Evolutionary conservation across 768 basidiomycete species (phyloP), one percentile per base, ranked within the genome.

Genomic region (Glaciozyma martinii): DNA sequence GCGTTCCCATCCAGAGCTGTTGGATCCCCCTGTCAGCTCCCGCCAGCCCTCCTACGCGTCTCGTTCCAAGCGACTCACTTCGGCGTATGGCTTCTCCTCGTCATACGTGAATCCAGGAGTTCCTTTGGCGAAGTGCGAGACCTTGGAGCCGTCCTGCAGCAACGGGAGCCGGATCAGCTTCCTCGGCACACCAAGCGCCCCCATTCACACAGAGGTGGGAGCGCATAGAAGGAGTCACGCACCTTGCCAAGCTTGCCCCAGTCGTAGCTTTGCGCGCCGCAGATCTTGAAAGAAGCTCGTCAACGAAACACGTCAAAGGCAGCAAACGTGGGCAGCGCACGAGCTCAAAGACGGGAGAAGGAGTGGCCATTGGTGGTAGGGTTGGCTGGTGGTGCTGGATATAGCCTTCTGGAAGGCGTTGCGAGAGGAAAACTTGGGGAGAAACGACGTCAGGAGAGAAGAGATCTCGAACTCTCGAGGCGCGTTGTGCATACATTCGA

Each of bases 1-100:
- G 95, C 0, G 95, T 98, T 15, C 95, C 95, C 94, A 98, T 98
- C 95, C 95, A 99, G 52, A 99, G 80, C 92, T 97, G 75, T 60
- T 43, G 40, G n/a, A 30, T 44, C 15, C 29, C 2, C 30, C 15
- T 46, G 33, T 65, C 46, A 63, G 59, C 66, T 52, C 44, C 25
- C 27, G 4, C 21, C 29, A n/a, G n/a, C 50, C 5, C 12, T 52
- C 50, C 12, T 16, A 4, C 46, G 1, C 15, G 4, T 6, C 27
- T 7, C 42, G 5, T 16, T 5, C 23, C 19, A 30, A 13, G 12
- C 46, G 30, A 58, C 84, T 59, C 76, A 90, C 94, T 85, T 99
- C 94, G 32, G 95, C 94, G 75, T 98, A 98, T 5, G 90, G 89
- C 66, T 82, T 81, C 25, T 79, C 76, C 71, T 86, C 83, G 67